Percentiles rank a stretch among this genome's conserved stretches.
Conservation (phyloP, 805 yeast genomes). For the Blastobotrys chiropterorum region DNA sequence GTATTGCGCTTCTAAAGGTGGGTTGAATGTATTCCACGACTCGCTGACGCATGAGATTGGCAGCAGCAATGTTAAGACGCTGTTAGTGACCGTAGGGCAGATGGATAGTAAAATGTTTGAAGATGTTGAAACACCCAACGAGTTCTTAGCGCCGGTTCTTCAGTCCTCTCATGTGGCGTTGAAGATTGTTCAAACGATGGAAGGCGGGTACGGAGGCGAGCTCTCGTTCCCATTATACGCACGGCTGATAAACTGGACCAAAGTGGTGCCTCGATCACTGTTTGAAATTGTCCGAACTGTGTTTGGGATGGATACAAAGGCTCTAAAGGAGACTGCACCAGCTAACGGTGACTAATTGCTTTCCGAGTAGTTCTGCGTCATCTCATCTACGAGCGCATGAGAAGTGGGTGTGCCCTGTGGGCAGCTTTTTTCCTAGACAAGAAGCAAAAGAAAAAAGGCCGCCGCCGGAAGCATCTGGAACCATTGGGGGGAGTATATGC, state of each 20-base stretch:
- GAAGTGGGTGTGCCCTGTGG: too few species aligned
- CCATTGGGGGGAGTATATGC: too few species aligned
- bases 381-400: too few species aligned
- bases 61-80: slow-evolving; percentile 48
- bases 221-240: slow-evolving; percentile 18
- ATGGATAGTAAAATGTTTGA: slow-evolving; percentile 67
- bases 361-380: too few species aligned
- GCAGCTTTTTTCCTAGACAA: too few species aligned
- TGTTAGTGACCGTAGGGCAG: slow-evolving; percentile 86
- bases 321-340: too few species aligned
- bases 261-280: slow-evolving; percentile 12
- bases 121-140: slow-evolving; percentile 68
- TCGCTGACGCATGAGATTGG: slow-evolving; percentile 62
- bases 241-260: slow-evolving; percentile 8
- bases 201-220: slow-evolving; percentile 38
- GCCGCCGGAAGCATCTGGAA: too few species aligned
- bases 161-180: slow-evolving; percentile 63
- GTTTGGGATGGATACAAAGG: slow-evolving; percentile 16
- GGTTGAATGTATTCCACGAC: slow-evolving; percentile 76
- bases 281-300: slow-evolving; percentile 10
- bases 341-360: too few species aligned
- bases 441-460: too few species aligned
- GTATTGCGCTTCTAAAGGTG: slow-evolving; percentile 89
- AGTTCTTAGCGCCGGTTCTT: slow-evolving; percentile 73
- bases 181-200: slow-evolving; percentile 49